Evolutionary conservation across 352 stramenopile species (phyloP), one percentile per base, ranked within the genome.

Genomic region (Globisporangium cystogenes): DNA sequence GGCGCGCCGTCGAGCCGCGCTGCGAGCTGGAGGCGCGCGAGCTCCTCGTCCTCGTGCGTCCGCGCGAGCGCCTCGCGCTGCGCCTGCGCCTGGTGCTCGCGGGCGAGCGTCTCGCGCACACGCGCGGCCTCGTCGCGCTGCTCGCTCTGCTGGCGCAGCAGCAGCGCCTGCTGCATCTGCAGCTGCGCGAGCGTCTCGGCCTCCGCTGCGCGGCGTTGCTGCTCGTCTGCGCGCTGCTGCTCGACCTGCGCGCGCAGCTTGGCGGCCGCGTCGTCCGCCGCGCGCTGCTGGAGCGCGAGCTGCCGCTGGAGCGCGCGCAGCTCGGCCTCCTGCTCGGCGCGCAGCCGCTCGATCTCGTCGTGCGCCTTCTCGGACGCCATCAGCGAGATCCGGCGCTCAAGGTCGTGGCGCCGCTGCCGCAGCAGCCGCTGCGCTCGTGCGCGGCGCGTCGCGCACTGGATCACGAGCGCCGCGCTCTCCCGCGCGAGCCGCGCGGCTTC

Each of bases 351-450:
- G 48, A 93, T 93, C 64, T 91, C 82, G 36, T 91, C 76, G 33
- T 81, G 66, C 6, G 82, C 82, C 49, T 91, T 90, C 53, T 90
- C 82, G 1, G 74, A 87, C 4, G 78, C 78, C 76, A 93, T 89
- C 55, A 88, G 68, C 10, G 82, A 89, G 42, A 93, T 83, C 8
- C 82, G 64, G 40, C 80, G 76, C 61, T 93, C 80, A 45, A 93
- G 79, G n/a, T 89, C 78, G 11, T 60, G 64, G 15, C 82, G 74
- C n/a, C 67, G 68, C 23, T 65, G 68, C 15, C 70, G 40, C 37
- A 91, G 43, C 44, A 72, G 16, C 0, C 64, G 65, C 16, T 69
- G 55, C 8, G 80, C 82, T 10, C 70, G 60, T 18, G 61, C 61
- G 23, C 66, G 67, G 12, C 80, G 74, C 51, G 87, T 63, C 5